Percentiles rank a stretch among this genome's conserved stretches.
These are phyloP conservation scores for Heliamphora pulchella DNA, from an alignment of 179 eudicot species.

Conservation along the genomic window DNA sequence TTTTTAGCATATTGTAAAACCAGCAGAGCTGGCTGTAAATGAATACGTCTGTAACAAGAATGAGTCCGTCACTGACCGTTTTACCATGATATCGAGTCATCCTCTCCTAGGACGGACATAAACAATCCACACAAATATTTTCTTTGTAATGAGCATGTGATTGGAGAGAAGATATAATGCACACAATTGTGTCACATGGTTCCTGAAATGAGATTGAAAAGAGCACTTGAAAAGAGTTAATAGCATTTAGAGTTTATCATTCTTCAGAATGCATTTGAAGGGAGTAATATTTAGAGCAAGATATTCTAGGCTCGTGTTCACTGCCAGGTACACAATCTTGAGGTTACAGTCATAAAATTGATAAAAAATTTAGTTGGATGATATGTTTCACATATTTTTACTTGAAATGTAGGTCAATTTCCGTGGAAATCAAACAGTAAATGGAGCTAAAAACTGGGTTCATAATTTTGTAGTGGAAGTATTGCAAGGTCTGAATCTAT, in stretches of 20 bases:
- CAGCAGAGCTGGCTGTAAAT: background rate
- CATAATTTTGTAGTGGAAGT: background rate
- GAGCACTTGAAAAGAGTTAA: background rate
- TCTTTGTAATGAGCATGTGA: background rate
- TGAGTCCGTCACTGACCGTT: background rate
- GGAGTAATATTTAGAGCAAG: background rate
- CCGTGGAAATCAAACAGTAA: background rate
- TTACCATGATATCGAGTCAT: background rate
- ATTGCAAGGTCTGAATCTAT: background rate
- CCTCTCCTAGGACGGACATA: background rate
- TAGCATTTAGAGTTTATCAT: background rate
- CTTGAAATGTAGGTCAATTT: background rate
- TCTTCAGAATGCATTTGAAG: background rate
- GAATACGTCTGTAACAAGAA: background rate
- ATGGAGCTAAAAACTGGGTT: background rate
- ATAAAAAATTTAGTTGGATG: no score
- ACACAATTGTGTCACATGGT: background rate
- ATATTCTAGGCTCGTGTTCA: background rate
- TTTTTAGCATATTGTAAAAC: background rate
- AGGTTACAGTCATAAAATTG: background rate
- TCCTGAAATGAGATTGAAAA: background rate
- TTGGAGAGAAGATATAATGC: background rate
- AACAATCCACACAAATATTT: background rate
- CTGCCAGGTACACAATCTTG: background rate
- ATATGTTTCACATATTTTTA: background rate